Conservation (phyloP, 2,329 filamentous ascomycete genomes). For the Alternaria novae-zelandiae region DNA sequence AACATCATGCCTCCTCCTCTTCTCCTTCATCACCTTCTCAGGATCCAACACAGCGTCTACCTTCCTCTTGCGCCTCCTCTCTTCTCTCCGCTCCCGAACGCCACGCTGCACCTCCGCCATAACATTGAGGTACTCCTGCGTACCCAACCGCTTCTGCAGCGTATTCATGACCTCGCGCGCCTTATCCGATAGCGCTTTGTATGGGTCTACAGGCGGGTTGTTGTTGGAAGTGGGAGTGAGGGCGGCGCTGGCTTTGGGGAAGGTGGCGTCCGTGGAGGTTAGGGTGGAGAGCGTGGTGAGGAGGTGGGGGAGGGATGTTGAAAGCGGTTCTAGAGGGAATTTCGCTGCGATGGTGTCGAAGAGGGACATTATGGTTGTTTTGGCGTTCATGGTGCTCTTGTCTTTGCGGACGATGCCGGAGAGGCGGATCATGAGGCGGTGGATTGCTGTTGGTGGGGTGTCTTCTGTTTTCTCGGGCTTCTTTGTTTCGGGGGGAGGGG, state of each 20-base stretch:
- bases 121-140: slow-evolving; percentile 75
- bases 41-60: slow-evolving; percentile 86
- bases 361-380: slow-evolving; percentile 76
- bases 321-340: slow-evolving; percentile 63
- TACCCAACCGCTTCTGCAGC: slow-evolving; percentile 86
- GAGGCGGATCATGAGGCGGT: slow-evolving; percentile 79
- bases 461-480: slow-evolving; percentile 29
- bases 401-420: slow-evolving; percentile 76
- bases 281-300: slow-evolving; percentile 79
- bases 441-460: slow-evolving; percentile 60
- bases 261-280: slow-evolving; percentile 77
- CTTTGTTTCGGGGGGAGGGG: slow-evolving; percentile 22
- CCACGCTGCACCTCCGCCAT: slow-evolving; percentile 75
- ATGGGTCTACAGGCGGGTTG: slow-evolving; percentile 57
- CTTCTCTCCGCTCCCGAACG: slow-evolving; percentile 74
- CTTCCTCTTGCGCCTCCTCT: slow-evolving; percentile 81
- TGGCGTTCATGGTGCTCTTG: slow-evolving; percentile 71
- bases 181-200: slow-evolving; percentile 73
- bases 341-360: slow-evolving; percentile 72
- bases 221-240: slow-evolving; percentile 66
- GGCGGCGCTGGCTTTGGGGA: slow-evolving; percentile 71
- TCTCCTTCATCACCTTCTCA: slow-evolving; percentile 75
- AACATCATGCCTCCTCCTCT: slow-evolving; percentile 74
- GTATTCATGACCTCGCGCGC: slow-evolving; percentile 79
- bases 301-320: slow-evolving; percentile 68